These are phyloP conservation scores for Xylaria grammica DNA, from an alignment of 495 filamentous ascomycete genomes.

Conservation along the genomic window DNA sequence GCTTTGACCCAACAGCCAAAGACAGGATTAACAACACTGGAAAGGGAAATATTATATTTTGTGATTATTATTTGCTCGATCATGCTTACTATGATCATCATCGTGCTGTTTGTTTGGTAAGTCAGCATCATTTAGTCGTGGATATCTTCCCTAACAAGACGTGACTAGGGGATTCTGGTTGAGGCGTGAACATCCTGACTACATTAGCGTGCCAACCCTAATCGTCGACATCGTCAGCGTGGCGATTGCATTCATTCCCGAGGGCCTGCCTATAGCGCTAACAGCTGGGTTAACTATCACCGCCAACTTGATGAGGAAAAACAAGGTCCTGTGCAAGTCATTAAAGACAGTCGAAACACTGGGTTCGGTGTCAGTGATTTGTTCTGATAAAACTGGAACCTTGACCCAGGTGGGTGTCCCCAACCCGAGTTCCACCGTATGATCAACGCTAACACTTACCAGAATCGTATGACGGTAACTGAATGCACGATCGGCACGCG, in stretches of 20 bases:
- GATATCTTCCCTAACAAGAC: conserved; percentile 16
- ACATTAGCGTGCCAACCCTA: conserved; percentile 71
- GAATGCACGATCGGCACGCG: conserved; percentile 54
- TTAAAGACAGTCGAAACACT: conserved; percentile 73
- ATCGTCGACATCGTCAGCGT: conserved; percentile 71
- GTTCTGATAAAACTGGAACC: conserved; percentile 74
- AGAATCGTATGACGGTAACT: conserved; percentile 67
- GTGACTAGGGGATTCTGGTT: conserved; percentile 65
- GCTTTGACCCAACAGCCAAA: conserved; percentile 67
- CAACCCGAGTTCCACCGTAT: not conserved
- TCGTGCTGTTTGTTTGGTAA: conserved; percentile 65
- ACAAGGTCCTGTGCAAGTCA: conserved; percentile 69
- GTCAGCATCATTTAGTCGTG: conserved; percentile 16
- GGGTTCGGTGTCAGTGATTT: conserved; percentile 69
- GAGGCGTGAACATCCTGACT: conserved; percentile 60
- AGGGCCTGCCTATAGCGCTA: conserved; percentile 72
- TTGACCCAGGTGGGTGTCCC: conserved; percentile 57
- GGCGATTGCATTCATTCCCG: conserved; percentile 75
- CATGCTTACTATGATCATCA: conserved; percentile 57
- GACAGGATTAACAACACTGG: conserved; percentile 65
- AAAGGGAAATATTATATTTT: conserved; percentile 71
- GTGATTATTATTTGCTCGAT: conserved; percentile 66
- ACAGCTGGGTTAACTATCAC: conserved; percentile 61
- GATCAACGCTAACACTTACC: not conserved
- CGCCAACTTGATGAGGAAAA: conserved; percentile 65